These are phyloP conservation scores for Colletotrichum agaves DNA, from an alignment of 2,329 filamentous ascomycete species.

Conservation along the genomic window DNA sequence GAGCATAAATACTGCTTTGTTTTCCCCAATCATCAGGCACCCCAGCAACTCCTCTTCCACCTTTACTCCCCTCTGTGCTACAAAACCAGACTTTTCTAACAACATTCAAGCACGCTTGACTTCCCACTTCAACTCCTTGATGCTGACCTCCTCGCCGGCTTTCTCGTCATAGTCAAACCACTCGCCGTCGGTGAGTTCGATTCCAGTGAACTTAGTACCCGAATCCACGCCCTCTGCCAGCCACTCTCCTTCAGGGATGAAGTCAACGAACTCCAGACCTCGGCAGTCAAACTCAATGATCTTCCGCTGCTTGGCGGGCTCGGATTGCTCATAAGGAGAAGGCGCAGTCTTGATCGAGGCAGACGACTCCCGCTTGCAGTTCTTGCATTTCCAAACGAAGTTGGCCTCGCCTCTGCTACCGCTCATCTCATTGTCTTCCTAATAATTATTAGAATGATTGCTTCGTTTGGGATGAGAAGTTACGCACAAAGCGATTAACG, in stretches of 20 bases:
- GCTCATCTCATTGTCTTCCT: slow-evolving; percentile 92
- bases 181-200: slow-evolving; percentile 89
- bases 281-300: slow-evolving; percentile 94
- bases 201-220: slow-evolving; percentile 80
- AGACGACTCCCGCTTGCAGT: slow-evolving; percentile 93
- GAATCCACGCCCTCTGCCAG: slow-evolving; percentile 85
- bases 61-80: neutral
- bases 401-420: slow-evolving; percentile 96
- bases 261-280: slow-evolving; percentile 90
- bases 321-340: slow-evolving; percentile 74
- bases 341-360: slow-evolving; percentile 84
- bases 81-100: neutral
- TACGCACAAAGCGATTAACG: slow-evolving; percentile 86
- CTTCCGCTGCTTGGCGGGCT: slow-evolving; percentile 79
- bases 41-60: slow-evolving; percentile 7
- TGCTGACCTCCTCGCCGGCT: slow-evolving; percentile 88
- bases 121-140: slow-evolving; percentile 89
- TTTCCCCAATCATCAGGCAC: neutral
- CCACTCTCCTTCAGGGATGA: slow-evolving; percentile 95
- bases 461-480: no score
- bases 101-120: slow-evolving; percentile 74
- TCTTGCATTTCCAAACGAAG: slow-evolving; percentile 99
- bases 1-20: no score
- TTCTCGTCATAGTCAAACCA: slow-evolving; percentile 99
- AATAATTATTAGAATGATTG: neutral